phyloP scores from a whole-genome alignment of 345 rosid genomes.

The Sisymbrium altissimum region DNA sequence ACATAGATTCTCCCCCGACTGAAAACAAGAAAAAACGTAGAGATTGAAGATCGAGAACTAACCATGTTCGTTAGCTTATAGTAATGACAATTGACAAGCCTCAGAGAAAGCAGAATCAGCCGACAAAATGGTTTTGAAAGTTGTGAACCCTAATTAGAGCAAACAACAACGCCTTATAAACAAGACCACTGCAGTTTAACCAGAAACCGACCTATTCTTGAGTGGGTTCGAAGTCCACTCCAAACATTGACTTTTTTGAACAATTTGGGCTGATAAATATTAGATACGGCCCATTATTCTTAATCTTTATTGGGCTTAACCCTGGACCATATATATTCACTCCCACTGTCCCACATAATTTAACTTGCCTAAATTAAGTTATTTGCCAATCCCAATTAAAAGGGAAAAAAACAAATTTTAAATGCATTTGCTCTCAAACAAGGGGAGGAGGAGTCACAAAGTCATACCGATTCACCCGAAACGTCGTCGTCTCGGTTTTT shows the following conservation, averaged over 20 bases:
- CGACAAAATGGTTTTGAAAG: slow-evolving; percentile 6
- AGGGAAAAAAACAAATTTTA: neutral
- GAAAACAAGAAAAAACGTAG: too few relatives aligned
- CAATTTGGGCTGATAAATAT: neutral
- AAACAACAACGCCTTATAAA: neutral
- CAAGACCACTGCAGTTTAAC: neutral
- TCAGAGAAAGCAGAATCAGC: neutral
- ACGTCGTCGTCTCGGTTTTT: slow-evolving; percentile 9
- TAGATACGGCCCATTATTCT: neutral
- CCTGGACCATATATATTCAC: neutral
- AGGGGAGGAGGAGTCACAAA: too few relatives aligned
- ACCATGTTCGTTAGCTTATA: slow-evolving; percentile 16
- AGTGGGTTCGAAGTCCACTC: neutral
- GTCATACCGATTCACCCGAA: neutral
- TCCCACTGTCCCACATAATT: neutral
- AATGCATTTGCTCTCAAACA: neutral
- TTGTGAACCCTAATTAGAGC: slow-evolving; percentile 1
- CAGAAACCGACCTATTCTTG: neutral
- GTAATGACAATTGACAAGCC: neutral
- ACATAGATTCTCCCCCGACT: too few relatives aligned
- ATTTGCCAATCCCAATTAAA: neutral
- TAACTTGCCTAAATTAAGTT: neutral
- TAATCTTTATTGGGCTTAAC: neutral
- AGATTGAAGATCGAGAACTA: too few relatives aligned
- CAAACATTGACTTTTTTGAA: neutral